Evolutionary conservation across 2,329 filamentous ascomycete species (phyloP).

Genomic region (Fusarium pseudocircinatum): DNA sequence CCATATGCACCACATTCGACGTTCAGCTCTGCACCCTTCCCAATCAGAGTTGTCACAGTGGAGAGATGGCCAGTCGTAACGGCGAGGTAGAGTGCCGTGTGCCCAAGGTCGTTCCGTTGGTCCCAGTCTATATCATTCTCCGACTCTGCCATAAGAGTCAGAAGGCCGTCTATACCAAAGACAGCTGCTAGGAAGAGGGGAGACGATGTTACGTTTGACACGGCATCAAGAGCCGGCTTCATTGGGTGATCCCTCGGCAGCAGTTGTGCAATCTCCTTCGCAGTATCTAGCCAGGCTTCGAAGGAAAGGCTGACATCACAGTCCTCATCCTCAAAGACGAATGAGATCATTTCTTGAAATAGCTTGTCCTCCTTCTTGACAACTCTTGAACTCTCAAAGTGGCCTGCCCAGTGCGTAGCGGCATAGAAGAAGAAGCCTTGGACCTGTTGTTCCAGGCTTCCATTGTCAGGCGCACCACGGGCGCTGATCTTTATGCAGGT

Average conservation of each 20-base stretch:
- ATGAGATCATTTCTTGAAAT: neutral
- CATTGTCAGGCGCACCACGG: neutral
- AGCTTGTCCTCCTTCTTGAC: neutral
- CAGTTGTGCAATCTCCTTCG: neutral
- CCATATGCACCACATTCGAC: neutral
- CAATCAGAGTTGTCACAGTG: neutral
- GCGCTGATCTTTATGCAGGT: neutral
- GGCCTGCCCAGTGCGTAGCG: neutral
- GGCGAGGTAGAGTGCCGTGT: conserved; percentile 3
- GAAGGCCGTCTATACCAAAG: neutral
- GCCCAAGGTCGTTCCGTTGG: neutral
- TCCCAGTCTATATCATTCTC: neutral
- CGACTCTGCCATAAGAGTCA: neutral
- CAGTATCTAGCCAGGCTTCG: neutral
- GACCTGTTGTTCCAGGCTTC: neutral
- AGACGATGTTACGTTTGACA: neutral
- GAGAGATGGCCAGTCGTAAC: neutral
- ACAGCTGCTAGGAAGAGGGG: neutral
- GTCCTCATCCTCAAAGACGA: neutral
- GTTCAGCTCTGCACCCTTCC: neutral
- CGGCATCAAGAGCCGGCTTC: neutral
- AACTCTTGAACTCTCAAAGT: neutral
- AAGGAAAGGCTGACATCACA: neutral
- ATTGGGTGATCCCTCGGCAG: neutral
- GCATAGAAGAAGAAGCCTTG: neutral